Evolutionary conservation across 148 eudicot species (phyloP).

Genomic region (Camellia sinensis): DNA sequence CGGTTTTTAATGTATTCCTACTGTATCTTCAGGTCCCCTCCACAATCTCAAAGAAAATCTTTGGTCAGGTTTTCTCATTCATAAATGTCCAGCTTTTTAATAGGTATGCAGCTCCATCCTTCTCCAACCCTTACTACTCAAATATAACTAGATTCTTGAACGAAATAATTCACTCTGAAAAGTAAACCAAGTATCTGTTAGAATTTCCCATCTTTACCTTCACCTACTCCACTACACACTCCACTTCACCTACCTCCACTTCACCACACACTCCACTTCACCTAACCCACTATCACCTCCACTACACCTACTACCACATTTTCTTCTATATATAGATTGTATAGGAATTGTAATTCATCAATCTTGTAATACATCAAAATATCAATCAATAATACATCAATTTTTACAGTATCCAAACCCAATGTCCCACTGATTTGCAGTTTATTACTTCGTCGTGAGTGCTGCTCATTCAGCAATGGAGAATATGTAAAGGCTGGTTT

Average conservation of each 20-base stretch:
- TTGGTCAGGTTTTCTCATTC: conserved; percentile 88
- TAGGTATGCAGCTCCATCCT: conserved; percentile 44
- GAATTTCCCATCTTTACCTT: too few species aligned
- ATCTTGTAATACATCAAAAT: too few species aligned
- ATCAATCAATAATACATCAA: too few species aligned
- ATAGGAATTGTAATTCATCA: too few species aligned
- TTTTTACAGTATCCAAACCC: too few species aligned
- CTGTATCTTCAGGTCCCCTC: conserved; percentile 64
- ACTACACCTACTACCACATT: too few species aligned
- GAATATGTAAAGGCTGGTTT: conserved; percentile 93
- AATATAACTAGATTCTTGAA: not conserved
- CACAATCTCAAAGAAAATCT: conserved; percentile 72
- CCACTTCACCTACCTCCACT: too few species aligned
- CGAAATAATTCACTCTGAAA: not conserved
- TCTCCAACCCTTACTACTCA: not conserved
- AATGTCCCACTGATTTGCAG: conserved; percentile 36
- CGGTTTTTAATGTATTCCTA: conserved; percentile 8
- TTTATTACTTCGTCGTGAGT: conserved; percentile 95
- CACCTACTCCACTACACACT: too few species aligned
- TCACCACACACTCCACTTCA: too few species aligned
- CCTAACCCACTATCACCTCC: too few species aligned
- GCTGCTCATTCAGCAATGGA: conserved; percentile 99
- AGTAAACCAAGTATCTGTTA: not conserved
- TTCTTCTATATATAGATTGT: too few species aligned
- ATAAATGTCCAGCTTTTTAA: conserved; percentile 96